These are phyloP conservation scores for Metschnikowia cerradonensis DNA, from an alignment of 805 yeast species.

Conservation along the genomic window DNA sequence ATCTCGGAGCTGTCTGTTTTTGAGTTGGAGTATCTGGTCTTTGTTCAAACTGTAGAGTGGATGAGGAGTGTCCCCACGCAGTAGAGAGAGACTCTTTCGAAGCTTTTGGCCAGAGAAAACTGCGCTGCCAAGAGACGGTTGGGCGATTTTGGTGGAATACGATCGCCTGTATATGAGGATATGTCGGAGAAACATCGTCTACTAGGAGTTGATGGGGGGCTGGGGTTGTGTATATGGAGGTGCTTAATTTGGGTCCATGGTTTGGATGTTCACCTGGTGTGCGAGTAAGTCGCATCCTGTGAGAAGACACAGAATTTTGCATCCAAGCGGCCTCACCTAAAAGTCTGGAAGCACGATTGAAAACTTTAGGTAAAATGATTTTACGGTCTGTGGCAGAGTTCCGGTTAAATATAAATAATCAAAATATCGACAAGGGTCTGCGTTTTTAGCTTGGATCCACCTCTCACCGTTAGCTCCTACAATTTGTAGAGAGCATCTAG, in stretches of 20 bases:
- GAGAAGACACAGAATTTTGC: not conserved
- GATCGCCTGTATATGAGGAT: not conserved
- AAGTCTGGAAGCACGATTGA: no score
- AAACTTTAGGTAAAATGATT: no score
- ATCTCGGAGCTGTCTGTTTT: conserved; percentile 21
- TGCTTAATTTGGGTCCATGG: not conserved
- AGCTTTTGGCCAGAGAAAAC: conserved; percentile 5
- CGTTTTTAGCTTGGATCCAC: not conserved
- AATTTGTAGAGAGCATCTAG: conserved; percentile 73
- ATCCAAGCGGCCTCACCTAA: not conserved
- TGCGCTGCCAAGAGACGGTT: not conserved
- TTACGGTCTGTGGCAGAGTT: no score
- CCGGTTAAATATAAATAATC: no score
- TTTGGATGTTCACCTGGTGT: not conserved
- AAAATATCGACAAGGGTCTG: not conserved
- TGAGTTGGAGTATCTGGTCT: conserved; percentile 23
- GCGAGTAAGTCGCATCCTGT: not conserved
- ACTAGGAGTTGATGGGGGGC: not conserved
- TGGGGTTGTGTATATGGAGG: not conserved
- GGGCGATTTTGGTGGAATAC: not conserved
- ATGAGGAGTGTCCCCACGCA: conserved; percentile 27
- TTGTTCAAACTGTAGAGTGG: conserved; percentile 31
- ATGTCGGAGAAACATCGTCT: not conserved
- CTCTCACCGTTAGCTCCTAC: not conserved
- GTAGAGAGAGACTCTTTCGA: conserved; percentile 10